Evolutionary conservation across 345 rosid species (phyloP).

Genomic region (Lumnitzera littorea): DNA sequence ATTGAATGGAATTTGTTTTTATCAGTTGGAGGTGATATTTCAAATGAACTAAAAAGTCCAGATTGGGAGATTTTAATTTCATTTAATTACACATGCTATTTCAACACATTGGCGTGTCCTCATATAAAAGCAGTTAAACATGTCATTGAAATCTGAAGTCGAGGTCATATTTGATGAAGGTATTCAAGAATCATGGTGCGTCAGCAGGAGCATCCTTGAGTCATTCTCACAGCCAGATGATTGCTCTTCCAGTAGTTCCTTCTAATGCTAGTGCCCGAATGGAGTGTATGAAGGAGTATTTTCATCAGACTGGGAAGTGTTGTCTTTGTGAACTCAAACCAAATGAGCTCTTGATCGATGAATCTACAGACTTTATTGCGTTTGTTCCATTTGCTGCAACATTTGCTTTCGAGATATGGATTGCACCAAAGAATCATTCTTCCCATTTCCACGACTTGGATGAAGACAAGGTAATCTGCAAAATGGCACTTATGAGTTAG

Average conservation of each 20-base stretch:
- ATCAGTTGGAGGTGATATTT: no score
- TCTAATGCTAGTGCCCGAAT: constrained; percentile 49
- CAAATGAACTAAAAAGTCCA: no score
- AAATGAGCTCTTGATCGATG: constrained; percentile 47
- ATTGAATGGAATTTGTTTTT: no score
- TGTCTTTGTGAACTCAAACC: constrained; percentile 51
- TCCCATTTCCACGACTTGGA: constrained; percentile 68
- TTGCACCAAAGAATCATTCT: constrained; percentile 55
- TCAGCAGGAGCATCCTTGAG: constrained; percentile 95
- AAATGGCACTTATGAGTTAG: background rate
- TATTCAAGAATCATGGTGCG: constrained; percentile 88
- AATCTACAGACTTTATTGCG: constrained; percentile 53
- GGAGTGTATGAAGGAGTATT: constrained; percentile 53
- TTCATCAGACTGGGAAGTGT: constrained; percentile 51
- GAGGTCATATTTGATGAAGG: constrained; percentile 30
- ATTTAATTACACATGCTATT: no score
- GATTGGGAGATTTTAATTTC: no score
- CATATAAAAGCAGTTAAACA: no score
- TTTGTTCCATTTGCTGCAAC: constrained; percentile 59
- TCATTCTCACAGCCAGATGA: constrained; percentile 85
- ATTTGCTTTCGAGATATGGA: constrained; percentile 86
- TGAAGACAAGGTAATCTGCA: constrained; percentile 35
- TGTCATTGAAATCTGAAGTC: constrained; percentile 2
- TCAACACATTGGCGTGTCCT: no score
- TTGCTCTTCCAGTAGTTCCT: constrained; percentile 78